Evolutionary conservation across 2,329 filamentous ascomycete genomes (phyloP), one percentile per base, ranked within the genome.

Genomic region (Aspergillus fischeri): DNA sequence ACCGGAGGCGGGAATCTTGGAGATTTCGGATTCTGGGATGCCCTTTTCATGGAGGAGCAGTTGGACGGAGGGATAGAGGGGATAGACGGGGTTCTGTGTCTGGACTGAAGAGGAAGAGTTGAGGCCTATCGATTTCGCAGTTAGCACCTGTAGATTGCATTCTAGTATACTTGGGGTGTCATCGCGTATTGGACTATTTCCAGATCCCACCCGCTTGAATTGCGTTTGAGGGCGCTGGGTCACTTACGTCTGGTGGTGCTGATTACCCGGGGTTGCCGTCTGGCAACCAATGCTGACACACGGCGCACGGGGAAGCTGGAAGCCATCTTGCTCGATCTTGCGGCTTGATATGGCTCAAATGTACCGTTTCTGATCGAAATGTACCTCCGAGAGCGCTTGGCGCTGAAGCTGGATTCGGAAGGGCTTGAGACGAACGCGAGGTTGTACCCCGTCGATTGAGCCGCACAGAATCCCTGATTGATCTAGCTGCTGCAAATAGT

Each of bases 1-100:
- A 25, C 94, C 94, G 21, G 90, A 93, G 5, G 92, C 89, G 53
- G 86, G 89, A 73, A 97, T 97, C 73, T 90, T 88, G 75, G 86
- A 81, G 53, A 92, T 81, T 58, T 92, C 90, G 49, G 87, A 86
- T 64, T 88, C 84, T 67, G 89, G 83, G 54, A 99, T 78, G 61
- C 88, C 87, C 70, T 95, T 87, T 73, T 88, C 82, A 75, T 90
- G 89, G 60, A 97, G 82, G 57, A 97, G 83, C 67, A 91, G 86
- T 70, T 85, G 82, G 53, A 97, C 92, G 2, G 94, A 96, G 21
- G 93, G 94, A 66, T 81, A 80, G 51, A 81, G 76, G 38, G 78
- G 79, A 66, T 80, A 80, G 56, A 72, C 75, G 58, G 73, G 73
- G 61, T 78, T 79, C 54, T 77, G 75, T 53, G 65, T 68, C 55